Percentiles rank a stretch among this genome's conserved stretches.
Evolutionary conservation across 202 grass and related monocot genomes (phyloP).

Genomic region (Dendrocalamus latiflorus): DNA sequence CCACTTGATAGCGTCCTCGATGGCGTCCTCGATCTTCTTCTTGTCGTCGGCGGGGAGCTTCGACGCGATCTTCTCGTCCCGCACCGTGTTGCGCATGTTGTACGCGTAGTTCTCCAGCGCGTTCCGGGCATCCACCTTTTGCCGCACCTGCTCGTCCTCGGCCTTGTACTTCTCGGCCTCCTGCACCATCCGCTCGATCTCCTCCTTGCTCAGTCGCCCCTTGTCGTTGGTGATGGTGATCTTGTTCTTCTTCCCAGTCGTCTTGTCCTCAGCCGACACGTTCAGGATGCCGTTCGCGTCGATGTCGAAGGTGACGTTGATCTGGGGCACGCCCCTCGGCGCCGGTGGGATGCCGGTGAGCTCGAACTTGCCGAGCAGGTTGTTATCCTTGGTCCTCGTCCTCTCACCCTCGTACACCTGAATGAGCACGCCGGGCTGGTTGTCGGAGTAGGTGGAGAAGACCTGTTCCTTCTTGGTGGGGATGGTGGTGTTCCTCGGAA

Average conservation of each 20-base stretch:
- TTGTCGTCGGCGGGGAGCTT: conserved; percentile 52
- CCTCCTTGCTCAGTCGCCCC: conserved; percentile 76
- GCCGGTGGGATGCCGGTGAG: conserved; percentile 79
- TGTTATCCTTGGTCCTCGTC: conserved; percentile 79
- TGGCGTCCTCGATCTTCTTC: conserved; percentile 66
- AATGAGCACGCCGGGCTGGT: conserved; percentile 69
- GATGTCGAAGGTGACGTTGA: conserved; percentile 69
- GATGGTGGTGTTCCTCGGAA: conserved; percentile 78
- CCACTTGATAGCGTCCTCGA: conserved; percentile 60
- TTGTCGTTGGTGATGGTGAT: conserved; percentile 83
- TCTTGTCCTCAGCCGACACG: conserved; percentile 77
- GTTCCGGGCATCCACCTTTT: conserved; percentile 68
- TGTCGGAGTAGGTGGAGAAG: conserved; percentile 75
- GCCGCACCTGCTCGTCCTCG: conserved; percentile 65
- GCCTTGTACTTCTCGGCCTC: conserved; percentile 78
- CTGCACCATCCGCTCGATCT: conserved; percentile 76
- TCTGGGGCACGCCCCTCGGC: conserved; percentile 57
- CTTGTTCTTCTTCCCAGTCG: conserved; percentile 70
- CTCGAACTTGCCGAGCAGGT: conserved; percentile 94
- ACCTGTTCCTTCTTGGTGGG: conserved; percentile 79
- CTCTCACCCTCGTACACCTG: conserved; percentile 80
- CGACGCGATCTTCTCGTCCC: conserved; percentile 58
- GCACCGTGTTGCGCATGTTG: conserved; percentile 77
- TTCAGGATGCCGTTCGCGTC: conserved; percentile 77
- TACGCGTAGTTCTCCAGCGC: conserved; percentile 79